Base-by-base conservation (phyloP, 2,329 filamentous ascomycete species). In the Coccinonectria pachysandricola region DNA sequence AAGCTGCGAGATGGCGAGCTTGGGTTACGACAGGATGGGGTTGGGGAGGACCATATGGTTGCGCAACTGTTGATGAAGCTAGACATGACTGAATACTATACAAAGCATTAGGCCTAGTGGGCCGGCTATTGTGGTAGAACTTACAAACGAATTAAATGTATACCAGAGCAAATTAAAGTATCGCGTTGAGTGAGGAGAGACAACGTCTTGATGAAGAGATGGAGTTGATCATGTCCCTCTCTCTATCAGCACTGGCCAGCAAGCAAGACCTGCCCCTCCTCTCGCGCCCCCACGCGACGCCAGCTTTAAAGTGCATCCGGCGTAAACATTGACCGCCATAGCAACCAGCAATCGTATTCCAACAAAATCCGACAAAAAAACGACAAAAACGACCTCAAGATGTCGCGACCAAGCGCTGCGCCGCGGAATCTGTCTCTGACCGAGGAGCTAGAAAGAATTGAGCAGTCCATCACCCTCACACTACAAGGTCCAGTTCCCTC, bases 381-480 rank as follows among this genome's bases (percentile, higher is more conserved):
- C 9, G 26, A n/a, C 18, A 15, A 14, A 13, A 23, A 23, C 16
- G 18, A 15, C 8, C 16, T 28, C 34, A 43, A 12, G 19, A 73
- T 74, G 68, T 63, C 68, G 40, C 61, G 62, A 30, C 55, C 62
- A 12, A 59, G 57, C 21, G 48, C 55, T 14, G 59, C 68, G 3
- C 54, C 64, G 21, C 60, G 72, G 35, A 68, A 60, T 24, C 62
- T 96, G 34, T 84, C 84, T 5, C 66, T 95, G 34, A 94, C 88
- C 0, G 91, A 98, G 52, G 91, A 98, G 65, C 67, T 98, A 27
- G 91, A 98, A 60, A 87, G 80, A 54, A 65, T 98, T 4, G 91
- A 98, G 54, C 91, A 98, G 54, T 92, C 85, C 12, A 96, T 98
- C 44, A 98, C 91, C 0, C 66, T 96, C 20, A 96, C 88, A 0